These are phyloP conservation scores for Astrothelium subdiscretum DNA, from an alignment of 495 filamentous ascomycete species.

Conservation along the genomic window DNA sequence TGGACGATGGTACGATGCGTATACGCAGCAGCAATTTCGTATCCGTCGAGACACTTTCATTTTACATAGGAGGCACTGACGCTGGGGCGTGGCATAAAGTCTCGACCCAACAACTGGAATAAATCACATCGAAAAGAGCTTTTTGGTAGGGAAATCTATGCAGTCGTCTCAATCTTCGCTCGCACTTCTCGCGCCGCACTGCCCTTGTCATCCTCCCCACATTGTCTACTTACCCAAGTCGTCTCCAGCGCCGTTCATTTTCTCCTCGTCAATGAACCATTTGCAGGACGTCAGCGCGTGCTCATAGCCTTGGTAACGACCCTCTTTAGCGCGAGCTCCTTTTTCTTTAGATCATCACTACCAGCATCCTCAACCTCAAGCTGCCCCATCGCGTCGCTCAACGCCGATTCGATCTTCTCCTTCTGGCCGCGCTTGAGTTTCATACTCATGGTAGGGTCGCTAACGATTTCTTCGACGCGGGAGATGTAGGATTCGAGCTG, in stretches of 20 bases:
- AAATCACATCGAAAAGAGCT: neutral
- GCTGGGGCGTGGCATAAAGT: neutral
- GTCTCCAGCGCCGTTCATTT: neutral
- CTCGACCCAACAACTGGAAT: neutral
- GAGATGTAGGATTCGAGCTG: slow-evolving; percentile 99
- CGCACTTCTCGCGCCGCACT: neutral
- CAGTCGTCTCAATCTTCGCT: neutral
- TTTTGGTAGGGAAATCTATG: neutral
- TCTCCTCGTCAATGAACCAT: slow-evolving; percentile 16
- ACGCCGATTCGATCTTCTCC: slow-evolving; percentile 96
- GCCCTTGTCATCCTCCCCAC: neutral
- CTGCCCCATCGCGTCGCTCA: slow-evolving; percentile 77
- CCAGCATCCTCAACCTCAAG: slow-evolving; percentile 77
- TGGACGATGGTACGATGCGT: too few species aligned
- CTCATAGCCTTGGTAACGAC: slow-evolving; percentile 96
- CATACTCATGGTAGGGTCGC: slow-evolving; percentile 87
- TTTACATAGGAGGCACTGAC: neutral
- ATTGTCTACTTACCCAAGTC: neutral
- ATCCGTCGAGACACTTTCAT: neutral
- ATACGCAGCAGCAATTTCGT: too few species aligned
- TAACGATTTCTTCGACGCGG: slow-evolving; percentile 96
- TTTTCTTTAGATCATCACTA: slow-evolving; percentile 98
- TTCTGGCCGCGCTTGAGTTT: slow-evolving; percentile 98
- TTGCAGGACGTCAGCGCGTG: slow-evolving; percentile 48
- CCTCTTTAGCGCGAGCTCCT: slow-evolving; percentile 96